Evolutionary conservation across 305 asterid species (phyloP).

Genomic region (Solanum hybrid): DNA sequence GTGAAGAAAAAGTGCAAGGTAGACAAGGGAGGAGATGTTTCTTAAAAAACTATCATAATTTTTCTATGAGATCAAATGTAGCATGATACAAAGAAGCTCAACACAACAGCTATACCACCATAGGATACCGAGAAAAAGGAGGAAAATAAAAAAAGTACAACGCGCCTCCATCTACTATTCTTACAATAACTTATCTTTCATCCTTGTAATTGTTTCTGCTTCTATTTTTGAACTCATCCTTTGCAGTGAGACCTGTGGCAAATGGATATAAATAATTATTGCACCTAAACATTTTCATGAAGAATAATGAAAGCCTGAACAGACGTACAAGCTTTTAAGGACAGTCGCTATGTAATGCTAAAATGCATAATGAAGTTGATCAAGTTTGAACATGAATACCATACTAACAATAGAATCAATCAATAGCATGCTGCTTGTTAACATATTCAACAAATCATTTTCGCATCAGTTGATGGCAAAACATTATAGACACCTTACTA

Average conservation of each 20-base stretch:
- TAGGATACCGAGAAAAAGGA: slow-evolving; percentile 19
- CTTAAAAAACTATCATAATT: slow-evolving; percentile 18
- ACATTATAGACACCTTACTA: neutral
- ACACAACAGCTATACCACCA: slow-evolving; percentile 25
- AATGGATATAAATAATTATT: neutral
- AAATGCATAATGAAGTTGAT: neutral
- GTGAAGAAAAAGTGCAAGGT: neutral
- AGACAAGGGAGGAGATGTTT: neutral
- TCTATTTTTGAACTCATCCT: slow-evolving; percentile 26
- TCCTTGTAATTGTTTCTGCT: slow-evolving; percentile 21
- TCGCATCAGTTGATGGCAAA: neutral
- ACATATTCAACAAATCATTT: neutral
- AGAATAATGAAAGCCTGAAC: neutral
- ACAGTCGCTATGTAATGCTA: neutral
- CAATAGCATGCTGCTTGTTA: neutral
- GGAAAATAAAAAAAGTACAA: neutral
- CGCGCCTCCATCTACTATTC: slow-evolving; percentile 30
- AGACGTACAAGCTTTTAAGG: neutral
- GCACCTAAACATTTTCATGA: slow-evolving; percentile 34
- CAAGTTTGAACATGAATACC: neutral
- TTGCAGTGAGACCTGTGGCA: slow-evolving; percentile 33
- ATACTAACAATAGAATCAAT: neutral
- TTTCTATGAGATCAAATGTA: slow-evolving; percentile 40
- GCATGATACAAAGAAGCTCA: slow-evolving; percentile 46
- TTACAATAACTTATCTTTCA: slow-evolving; percentile 20